phyloP scores from a whole-genome alignment of 176 grass and related monocot genomes.

The Zoysia pacifica region DNA sequence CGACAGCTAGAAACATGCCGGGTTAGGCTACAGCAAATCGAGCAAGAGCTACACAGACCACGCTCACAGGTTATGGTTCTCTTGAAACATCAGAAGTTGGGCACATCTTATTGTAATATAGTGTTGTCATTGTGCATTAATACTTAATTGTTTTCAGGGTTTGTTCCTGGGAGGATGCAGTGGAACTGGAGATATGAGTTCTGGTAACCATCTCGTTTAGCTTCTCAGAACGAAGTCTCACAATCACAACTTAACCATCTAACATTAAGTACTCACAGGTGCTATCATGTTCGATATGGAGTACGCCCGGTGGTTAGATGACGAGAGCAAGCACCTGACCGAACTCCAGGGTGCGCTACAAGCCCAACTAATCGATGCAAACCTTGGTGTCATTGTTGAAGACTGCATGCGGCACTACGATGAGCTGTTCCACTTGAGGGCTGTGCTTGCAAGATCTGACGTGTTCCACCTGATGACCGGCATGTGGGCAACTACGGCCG shows the following conservation, averaged over 20 bases:
- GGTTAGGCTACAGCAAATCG: conserved; percentile 88
- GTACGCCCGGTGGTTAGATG: conserved; percentile 79
- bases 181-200: conserved; percentile 56
- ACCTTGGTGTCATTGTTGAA: conserved; percentile 61
- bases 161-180: conserved; percentile 63
- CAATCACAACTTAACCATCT: background rate
- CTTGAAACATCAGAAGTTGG: background rate
- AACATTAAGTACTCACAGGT: conserved; percentile 44
- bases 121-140: conserved; percentile 11
- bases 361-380: conserved; percentile 54
- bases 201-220: conserved; percentile 55
- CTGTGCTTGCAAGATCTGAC: conserved; percentile 58
- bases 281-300: conserved; percentile 91
- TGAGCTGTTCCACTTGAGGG: conserved; percentile 73
- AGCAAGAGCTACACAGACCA: conserved; percentile 78
- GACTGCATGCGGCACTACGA: conserved; percentile 80
- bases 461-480: conserved; percentile 92
- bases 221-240: background rate
- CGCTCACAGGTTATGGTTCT: conserved; percentile 71
- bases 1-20: conserved; percentile 85
- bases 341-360: conserved; percentile 66
- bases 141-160: conserved; percentile 58
- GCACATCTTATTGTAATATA: conserved; percentile 17
- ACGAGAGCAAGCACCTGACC: conserved; percentile 55
- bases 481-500: conserved; percentile 68